Base-by-base conservation (phyloP, 257 asterid species). In the Solanum neorickii region DNA sequence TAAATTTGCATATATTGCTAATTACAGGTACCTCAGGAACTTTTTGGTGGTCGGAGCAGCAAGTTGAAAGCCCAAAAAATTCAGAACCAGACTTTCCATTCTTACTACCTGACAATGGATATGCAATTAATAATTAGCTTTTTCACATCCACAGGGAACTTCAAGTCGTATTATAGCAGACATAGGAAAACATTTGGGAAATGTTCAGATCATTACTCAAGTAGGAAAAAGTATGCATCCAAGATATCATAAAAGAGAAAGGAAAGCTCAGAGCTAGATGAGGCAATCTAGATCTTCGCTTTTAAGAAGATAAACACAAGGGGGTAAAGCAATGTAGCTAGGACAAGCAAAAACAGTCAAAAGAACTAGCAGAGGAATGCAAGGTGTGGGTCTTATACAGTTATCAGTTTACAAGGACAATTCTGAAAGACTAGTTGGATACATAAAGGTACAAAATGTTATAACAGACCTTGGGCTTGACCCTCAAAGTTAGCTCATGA, bases 31-130 rank as follows among this genome's bases (percentile, higher is more conserved):
- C 99, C 99, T 95, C 12, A 97, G 99, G 94, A 97, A 96, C 91
- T 94, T 97, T 90, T 97, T 96, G 12, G 96, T 90, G 70, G 98
- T 97, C 44, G 99, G 99, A 87, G 91, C 92, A 73, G 98, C 93
- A 80, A 97, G 86, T 86, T 91, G 98, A 91, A 96, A 97, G 75
- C 90, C 93, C 94, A 96, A 78, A 80, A 69, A 77, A 90, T 93
- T 97, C 87, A 97, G 91, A 87, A 96, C 93, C 5, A 87, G 87
- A 87, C 95, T 93, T 91, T 97, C 99, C 98, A 94, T 94, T 87
- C 88, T 87, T 83, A 96, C 96, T 21, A 97, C 98, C 99, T 96
- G 96, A 77, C 12, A 68, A 68, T 68, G 15, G 75, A 68, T 89
- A 92, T 56, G 59, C 11, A 87, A 90, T 23, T 31, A 59, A 10